Evolutionary conservation across 2,329 filamentous ascomycete species (phyloP).

Genomic region (Elsinoe necatrix): DNA sequence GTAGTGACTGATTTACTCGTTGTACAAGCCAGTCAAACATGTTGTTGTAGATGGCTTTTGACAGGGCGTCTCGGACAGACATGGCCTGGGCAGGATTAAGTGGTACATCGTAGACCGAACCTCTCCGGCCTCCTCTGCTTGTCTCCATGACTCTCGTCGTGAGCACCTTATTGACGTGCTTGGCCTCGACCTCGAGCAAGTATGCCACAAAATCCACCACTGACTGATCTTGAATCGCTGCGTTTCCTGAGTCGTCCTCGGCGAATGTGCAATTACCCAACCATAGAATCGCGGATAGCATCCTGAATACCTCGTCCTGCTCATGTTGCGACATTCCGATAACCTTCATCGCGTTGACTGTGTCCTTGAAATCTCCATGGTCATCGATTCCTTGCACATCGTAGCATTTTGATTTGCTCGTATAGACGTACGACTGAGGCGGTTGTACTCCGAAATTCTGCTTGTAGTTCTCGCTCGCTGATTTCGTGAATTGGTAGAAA

Average conservation of each 20-base stretch:
- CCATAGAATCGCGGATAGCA: conserved; percentile 87
- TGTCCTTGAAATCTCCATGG: conserved; percentile 78
- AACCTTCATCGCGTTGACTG: conserved; percentile 84
- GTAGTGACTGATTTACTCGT: conserved; percentile 79
- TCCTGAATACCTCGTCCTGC: conserved; percentile 94
- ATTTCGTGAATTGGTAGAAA: conserved; percentile 98
- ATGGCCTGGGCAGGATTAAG: conserved; percentile 79
- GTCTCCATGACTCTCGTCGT: conserved; percentile 80
- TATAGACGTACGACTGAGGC: conserved; percentile 88
- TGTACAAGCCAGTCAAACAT: conserved; percentile 98
- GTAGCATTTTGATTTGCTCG: conserved; percentile 86
- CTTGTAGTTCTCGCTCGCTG: conserved; percentile 77
- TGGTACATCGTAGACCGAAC: conserved; percentile 63
- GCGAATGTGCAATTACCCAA: conserved; percentile 85
- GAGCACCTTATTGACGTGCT: conserved; percentile 74
- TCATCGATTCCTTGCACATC: conserved; percentile 94
- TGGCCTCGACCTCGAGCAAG: conserved; percentile 75
- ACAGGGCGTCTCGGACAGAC: conserved; percentile 79
- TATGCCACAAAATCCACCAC: conserved; percentile 94
- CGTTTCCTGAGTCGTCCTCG: conserved; percentile 85
- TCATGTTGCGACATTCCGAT: conserved; percentile 83
- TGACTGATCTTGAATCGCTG: conserved; percentile 75
- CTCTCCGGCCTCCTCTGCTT: conserved; percentile 55
- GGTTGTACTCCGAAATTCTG: conserved; percentile 84
- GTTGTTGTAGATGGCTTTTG: conserved; percentile 95